Percentiles rank a stretch among this genome's conserved stretches.
Evolutionary conservation across 148 eudicot species (phyloP).

Genomic region (Bassia scoparia): DNA sequence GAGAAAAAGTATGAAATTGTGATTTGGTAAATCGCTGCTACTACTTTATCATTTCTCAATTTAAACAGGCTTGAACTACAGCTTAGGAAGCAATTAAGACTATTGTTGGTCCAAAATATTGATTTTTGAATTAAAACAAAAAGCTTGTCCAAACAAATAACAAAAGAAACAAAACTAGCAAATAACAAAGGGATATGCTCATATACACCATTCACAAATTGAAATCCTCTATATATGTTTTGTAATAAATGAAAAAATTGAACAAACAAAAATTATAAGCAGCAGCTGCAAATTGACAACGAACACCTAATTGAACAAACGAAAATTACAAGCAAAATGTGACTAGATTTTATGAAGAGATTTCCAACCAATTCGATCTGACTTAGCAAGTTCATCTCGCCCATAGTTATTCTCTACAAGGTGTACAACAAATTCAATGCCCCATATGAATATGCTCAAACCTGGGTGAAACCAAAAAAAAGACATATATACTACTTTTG

Average conservation of each 20-base stretch:
- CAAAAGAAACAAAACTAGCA: too few relatives aligned
- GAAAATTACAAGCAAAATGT: constrained; percentile 10
- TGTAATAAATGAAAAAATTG: neutral
- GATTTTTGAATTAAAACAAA: too few relatives aligned
- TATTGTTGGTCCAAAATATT: too few relatives aligned
- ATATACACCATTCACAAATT: neutral
- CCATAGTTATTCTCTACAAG: constrained; percentile 26
- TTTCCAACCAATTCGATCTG: constrained; percentile 16
- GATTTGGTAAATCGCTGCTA: too few relatives aligned
- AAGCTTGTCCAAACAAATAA: too few relatives aligned
- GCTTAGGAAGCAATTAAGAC: too few relatives aligned
- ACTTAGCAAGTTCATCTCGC: neutral
- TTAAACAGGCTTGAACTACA: too few relatives aligned
- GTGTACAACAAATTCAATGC: constrained; percentile 27
- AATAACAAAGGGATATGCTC: neutral
- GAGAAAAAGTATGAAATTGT: too few relatives aligned
- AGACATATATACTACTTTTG: constrained; percentile 25
- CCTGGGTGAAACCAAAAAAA: constrained; percentile 16
- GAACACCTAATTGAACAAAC: neutral
- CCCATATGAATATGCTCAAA: constrained; percentile 20
- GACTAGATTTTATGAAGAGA: constrained; percentile 18
- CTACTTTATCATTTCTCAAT: too few relatives aligned
- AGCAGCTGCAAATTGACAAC: neutral
- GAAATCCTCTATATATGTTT: neutral
- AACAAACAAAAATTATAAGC: neutral